Percentiles rank a stretch among this genome's conserved stretches.
phyloP scores from a whole-genome alignment of 1,139 yeast species.

The Sugiyamaella paludigena region DNA sequence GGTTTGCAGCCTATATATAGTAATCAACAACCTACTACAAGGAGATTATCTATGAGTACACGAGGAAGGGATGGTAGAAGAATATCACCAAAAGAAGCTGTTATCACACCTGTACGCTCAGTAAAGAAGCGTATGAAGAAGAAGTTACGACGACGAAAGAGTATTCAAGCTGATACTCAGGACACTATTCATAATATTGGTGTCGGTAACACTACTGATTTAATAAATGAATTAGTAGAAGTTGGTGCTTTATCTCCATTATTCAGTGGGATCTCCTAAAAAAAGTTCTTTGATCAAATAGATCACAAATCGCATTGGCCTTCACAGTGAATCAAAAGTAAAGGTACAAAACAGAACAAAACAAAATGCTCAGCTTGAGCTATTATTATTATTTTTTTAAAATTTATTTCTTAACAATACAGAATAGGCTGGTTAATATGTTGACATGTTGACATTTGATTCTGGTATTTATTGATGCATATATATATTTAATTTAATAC shows the following conservation, averaged over 20 bases:
- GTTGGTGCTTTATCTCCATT: constrained; percentile 39
- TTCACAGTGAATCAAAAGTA: too few relatives aligned
- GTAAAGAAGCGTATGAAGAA: constrained; percentile 24
- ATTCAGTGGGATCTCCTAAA: constrained; percentile 32
- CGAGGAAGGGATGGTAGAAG: constrained; percentile 15
- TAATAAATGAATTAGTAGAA: constrained; percentile 39
- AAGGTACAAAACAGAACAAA: too few relatives aligned
- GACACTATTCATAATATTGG: constrained; percentile 15
- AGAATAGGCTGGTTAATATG: not conserved
- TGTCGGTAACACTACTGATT: constrained; percentile 24
- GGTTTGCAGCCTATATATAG: constrained; percentile 41
- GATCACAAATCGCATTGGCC: too few relatives aligned
- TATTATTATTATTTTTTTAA: too few relatives aligned
- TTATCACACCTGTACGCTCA: constrained; percentile 37
- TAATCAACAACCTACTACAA: constrained; percentile 13
- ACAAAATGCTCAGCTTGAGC: too few relatives aligned
- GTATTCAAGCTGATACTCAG: constrained; percentile 19
- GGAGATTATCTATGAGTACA: constrained; percentile 15
- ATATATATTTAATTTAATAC: constrained; percentile 5
- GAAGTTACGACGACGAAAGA: constrained; percentile 24
- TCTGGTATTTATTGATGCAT: constrained; percentile 13
- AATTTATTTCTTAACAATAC: too few relatives aligned
- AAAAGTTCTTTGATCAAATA: not conserved
- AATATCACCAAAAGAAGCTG: constrained; percentile 32
- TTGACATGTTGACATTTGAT: constrained; percentile 7